Percentiles rank a stretch among this genome's conserved stretches.
Evolutionary conservation across 108 stramenopile genomes (phyloP).

Genomic region (Conticribra weissflogii): DNA sequence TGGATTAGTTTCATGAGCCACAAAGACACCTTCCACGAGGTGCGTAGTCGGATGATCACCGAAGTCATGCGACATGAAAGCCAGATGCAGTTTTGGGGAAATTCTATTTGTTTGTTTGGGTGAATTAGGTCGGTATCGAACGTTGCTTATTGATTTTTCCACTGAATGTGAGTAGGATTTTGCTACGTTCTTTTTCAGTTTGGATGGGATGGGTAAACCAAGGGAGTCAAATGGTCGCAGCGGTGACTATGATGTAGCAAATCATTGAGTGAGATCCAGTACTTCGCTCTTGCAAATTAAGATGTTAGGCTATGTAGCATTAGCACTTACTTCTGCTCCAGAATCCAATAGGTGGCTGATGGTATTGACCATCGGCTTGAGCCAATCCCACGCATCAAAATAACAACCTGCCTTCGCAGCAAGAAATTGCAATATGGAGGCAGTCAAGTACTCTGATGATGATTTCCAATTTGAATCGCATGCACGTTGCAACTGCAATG

Average conservation of each 20-base stretch:
- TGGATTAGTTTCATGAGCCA: background rate
- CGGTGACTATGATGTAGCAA: background rate
- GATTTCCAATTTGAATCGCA: background rate
- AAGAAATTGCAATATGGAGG: background rate
- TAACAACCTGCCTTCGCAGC: background rate
- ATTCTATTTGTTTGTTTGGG: background rate
- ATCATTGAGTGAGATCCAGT: too few relatives aligned
- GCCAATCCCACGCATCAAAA: background rate
- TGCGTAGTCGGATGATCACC: background rate
- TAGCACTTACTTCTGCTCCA: too few relatives aligned
- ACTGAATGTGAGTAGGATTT: background rate
- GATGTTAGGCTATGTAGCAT: background rate
- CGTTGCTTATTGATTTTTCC: background rate
- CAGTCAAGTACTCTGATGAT: background rate
- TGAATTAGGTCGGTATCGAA: background rate
- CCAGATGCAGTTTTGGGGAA: background rate
- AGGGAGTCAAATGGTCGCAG: background rate
- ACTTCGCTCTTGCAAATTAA: too few relatives aligned
- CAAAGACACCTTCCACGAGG: background rate
- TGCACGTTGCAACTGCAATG: background rate
- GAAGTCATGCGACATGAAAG: background rate
- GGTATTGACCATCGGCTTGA: background rate
- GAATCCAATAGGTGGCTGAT: too few relatives aligned
- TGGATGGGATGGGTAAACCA: background rate
- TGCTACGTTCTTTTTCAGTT: background rate